Base-by-base conservation (phyloP, 371 early-diverging fungal genomes). In the Lichtheimia ramosa region DNA sequence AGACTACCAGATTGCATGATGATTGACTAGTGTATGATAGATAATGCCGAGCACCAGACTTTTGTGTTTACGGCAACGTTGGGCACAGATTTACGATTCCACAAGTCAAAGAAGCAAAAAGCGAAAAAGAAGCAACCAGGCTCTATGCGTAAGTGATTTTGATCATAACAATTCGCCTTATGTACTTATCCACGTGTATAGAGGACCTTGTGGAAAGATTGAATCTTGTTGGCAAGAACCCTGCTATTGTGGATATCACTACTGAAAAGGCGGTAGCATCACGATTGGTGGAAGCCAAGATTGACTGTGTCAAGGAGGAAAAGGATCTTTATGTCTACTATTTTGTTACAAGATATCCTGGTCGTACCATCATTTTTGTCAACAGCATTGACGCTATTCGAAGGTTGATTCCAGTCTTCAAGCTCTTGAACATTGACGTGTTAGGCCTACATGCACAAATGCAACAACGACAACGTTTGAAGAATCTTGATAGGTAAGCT, bases 51-150 rank as follows among this genome's bases (percentile, higher is more conserved):
- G 54, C 88, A 93, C 41, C 96, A 97, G 65, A 98, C 94, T 0
- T 90, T 98, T 63, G 85, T 99, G 51, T 99, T 95, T 68, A 98
- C 97, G 5, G 99, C 99, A 13, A 99, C 99, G 0, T 64, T 97
- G 51, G 77, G 86, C 51, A 87, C 91, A 50, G 87, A 91, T 58
- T 69, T 89, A 34, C 80, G 83, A 41, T 75, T 84, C 63, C 74
- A 83, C 51, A 68, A 80, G 15, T 77, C 83, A 59, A 70, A 71
- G 41, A 83, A 83, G 58, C 77, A 73, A 57, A 79, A 59, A 15
- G 59, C 40, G 23, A 70, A 59, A 48, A 64, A 69, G 48, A 63
- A 20, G 50, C 67, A 72, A 61, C 66, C 67, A 20, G 71, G 77
- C 58, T 59, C 82, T 58, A 62, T 56, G 64, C 61, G 62, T 59